Base-by-base conservation (phyloP, 1,139 yeast species). In the Yamadazyma dushanensis region DNA sequence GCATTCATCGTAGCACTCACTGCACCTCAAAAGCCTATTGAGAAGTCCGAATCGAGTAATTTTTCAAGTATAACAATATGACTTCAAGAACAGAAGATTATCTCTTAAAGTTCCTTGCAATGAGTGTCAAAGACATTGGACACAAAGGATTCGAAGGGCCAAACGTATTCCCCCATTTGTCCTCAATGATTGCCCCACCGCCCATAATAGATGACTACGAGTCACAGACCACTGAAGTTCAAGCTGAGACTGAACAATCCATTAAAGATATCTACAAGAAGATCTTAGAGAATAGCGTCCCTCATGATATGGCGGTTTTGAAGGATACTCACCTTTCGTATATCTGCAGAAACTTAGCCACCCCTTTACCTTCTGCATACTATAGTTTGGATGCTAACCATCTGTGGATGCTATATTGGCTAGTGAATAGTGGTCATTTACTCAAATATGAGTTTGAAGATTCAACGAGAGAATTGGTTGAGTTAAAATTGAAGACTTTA, bases 381-480 rank as follows among this genome's bases (percentile, higher is more conserved):
- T 59, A 63, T 32, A 62, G 66, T 0, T 65, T 87, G 31, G 97
- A 92, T 59, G 92, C 97, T 0, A 85, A 95, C 16, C 90, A 85
- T 44, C 82, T 96, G 0, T 94, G 98, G 98, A 63, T 92, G 57
- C 44, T 84, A 3, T 90, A 86, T 57, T 92, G 98, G 98, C 61
- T 83, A 2, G 51, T 76, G 27, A 89, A 88, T 54, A 69, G 89
- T 7, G 39, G 37, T 2, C 22, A 28, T 11, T 3, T 42, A 10
- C 3, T 45, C 4, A 24, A 41, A 19, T 37, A 43, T n/a, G 26
- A 32, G 13, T 34, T 38, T 18, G 36, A 40, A 21, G 38, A 36
- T 13, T 46, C 40, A 3, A 35, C 41, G 8, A 37, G 31, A 18
- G 29, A 31, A 2, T 42, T 53, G 21, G 56, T 40, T 1, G 33